Evolutionary conservation across 352 stramenopile species (phyloP), one percentile per base, ranked within the genome.

Genomic region (Globisporangium spiculum): DNA sequence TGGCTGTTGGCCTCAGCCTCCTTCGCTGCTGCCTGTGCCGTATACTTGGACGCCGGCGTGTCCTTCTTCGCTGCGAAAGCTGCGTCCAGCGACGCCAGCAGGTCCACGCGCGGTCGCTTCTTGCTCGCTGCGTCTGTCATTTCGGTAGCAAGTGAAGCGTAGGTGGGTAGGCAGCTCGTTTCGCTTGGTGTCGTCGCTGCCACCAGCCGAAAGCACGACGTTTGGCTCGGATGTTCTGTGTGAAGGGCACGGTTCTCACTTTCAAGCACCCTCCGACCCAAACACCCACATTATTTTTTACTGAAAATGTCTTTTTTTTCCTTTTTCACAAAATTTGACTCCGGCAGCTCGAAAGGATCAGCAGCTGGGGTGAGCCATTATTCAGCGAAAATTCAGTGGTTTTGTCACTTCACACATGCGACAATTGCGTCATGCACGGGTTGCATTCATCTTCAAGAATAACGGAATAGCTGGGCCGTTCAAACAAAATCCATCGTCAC

Each of bases 1-100:
- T 90, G 84, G 26, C 66, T 55, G 32, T 71, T 73, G n/a, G 73
- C 75, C 46, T 81, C 73, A 14, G 61, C 68, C 27, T 60, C 70
- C 62, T 76, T 71, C 34, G 73, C 72, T 3, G 83, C 79, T 36
- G 83, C 84, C 72, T 91, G 74, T 3, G 74, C 61, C 36, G 86
- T 93, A 62, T 93, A 93, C 71, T 93, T 93, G 69, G 81, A 90
- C 14, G 70, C 65, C 0, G 60, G 38, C 50, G 71, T 38, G 22
- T 70, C 67, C 55, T 79, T 63, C 55, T 74, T 63, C n/a, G 68
- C 59, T 60, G 81, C 81, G 57, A 94, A 94, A 20, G 80, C 81
- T 30, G 82, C 86, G 65, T 94, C 86, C 53, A 94, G 77, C 57
- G 86, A 91, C 66, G 86, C 85, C 22, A 94, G 70, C n/a, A 92